These are phyloP conservation scores for Fusarium sp. DNA, from an alignment of 2,329 filamentous ascomycete species.

Conservation along the genomic window DNA sequence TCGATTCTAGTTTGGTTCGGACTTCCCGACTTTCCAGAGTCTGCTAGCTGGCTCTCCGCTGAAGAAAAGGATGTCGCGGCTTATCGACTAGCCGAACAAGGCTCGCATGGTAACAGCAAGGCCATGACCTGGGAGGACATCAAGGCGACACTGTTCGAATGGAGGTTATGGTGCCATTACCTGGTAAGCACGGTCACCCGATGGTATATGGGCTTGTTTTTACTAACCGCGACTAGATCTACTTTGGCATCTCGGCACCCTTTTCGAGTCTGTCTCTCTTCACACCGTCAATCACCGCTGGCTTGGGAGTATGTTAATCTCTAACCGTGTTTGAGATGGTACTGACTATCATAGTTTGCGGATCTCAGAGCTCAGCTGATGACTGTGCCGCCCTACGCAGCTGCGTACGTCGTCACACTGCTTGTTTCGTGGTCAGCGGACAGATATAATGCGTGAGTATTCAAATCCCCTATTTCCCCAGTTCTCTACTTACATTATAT, in stretches of 20 bases:
- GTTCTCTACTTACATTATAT: background rate
- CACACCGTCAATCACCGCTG: slow-evolving; percentile 69
- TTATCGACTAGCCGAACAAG: slow-evolving; percentile 52
- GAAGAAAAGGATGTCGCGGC: slow-evolving; percentile 68
- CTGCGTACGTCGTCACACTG: slow-evolving; percentile 61
- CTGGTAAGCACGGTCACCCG: slow-evolving; percentile 48
- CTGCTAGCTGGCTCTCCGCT: slow-evolving; percentile 68
- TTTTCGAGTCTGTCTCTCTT: slow-evolving; percentile 71
- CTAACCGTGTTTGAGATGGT: background rate
- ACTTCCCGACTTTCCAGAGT: slow-evolving; percentile 76
- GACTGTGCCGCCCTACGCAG: slow-evolving; percentile 73
- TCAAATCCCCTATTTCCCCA: accelerated
- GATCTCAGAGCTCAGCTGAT: slow-evolving; percentile 68
- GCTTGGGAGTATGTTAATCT: slow-evolving; percentile 52
- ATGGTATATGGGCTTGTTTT: background rate
- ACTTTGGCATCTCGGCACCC: slow-evolving; percentile 63
- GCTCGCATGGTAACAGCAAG: slow-evolving; percentile 65
- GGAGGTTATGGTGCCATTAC: slow-evolving; percentile 75
- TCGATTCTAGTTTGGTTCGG: slow-evolving; percentile 73
- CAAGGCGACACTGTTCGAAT: slow-evolving; percentile 73
- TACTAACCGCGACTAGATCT: slow-evolving; percentile 47
- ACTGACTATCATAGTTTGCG: slow-evolving; percentile 25
- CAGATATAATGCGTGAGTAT: slow-evolving; percentile 61
- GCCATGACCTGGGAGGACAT: slow-evolving; percentile 74
- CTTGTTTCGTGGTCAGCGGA: slow-evolving; percentile 69